Evolutionary conservation across 192 early-diverging fungal species (phyloP), one percentile per base, ranked within the genome.

Genomic region (Paraglomus brasilianum): DNA sequence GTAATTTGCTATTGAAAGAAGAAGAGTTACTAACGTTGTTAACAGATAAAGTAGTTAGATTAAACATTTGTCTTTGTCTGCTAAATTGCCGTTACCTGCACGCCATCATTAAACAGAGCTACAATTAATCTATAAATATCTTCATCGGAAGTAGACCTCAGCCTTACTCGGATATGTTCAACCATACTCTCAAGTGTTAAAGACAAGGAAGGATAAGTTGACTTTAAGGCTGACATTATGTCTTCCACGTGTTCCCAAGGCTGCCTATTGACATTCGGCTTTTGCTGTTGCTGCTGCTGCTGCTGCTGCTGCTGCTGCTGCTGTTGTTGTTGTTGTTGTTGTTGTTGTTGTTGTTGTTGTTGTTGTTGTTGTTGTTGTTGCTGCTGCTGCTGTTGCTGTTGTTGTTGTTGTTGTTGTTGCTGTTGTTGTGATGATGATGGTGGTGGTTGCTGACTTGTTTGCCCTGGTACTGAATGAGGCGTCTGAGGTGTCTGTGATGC

Each of bases 121-220:
- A 93, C 91, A 66, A 97, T 92, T 60, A 98, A 77, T 13, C 98
- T 85, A 68, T 99, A 98, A 62, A 98, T 97, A 66, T 99, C 98
- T 74, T 99, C 96, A 74, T 98, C 95, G 1, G 93, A 88, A 8
- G 89, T 88, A 3, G 95, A 95, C 75, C 98, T 98, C 53, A 99
- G 78, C 5, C 92, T 84, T 66, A 91, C 86, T 47, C 93, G 87
- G n/a, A 99, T 94, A 78, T 98, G 95, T 74, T 99, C 95, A 6
- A 95, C 90, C 93, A 99, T 98, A 1, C 91, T 94, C 81, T 99
- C 96, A 91, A 99, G 96, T 13, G 96, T 92, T 47, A 98, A 75
- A 2, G 93, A 91, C 39, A 98, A 81, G 48, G 98, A 83, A 22
- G 98, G 95, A 72, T 90, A 96, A 0, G 93, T 90, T 8, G 96